Evolutionary conservation across 371 early-diverging fungal genomes (phyloP).

Genomic region (Zychaea mexicana): DNA sequence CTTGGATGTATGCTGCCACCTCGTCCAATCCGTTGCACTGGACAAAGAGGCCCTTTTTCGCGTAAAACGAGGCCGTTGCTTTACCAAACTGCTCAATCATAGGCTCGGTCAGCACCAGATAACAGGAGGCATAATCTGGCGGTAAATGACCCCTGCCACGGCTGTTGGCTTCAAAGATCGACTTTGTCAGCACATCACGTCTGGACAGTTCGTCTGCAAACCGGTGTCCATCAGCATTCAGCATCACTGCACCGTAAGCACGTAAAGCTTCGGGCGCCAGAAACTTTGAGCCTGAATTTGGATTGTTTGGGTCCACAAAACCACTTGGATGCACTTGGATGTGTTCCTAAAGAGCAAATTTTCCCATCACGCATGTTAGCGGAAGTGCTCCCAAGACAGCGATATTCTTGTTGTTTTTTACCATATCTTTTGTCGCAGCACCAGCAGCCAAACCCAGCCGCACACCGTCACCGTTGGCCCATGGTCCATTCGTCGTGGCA

Average conservation of each 20-base stretch:
- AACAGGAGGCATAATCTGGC: slow-evolving; percentile 27
- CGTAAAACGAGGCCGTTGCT: slow-evolving; percentile 65
- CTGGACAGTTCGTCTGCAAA: slow-evolving; percentile 75
- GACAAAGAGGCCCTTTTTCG: slow-evolving; percentile 59
- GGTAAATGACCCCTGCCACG: not conserved
- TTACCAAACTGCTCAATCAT: slow-evolving; percentile 57
- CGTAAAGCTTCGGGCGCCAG: slow-evolving; percentile 86
- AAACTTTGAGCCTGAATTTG: slow-evolving; percentile 61
- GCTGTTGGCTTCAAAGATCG: slow-evolving; percentile 35
- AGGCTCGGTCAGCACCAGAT: slow-evolving; percentile 57
- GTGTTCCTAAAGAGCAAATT: too few relatives aligned
- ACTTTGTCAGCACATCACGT: slow-evolving; percentile 60
- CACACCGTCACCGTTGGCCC: slow-evolving; percentile 85
- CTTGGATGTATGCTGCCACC: slow-evolving; percentile 61
- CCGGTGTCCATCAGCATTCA: slow-evolving; percentile 68
- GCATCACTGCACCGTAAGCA: slow-evolving; percentile 76
- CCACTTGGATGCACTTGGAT: slow-evolving; percentile 90
- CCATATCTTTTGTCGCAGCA: slow-evolving; percentile 77
- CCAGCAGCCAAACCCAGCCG: slow-evolving; percentile 65
- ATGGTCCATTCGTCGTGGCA: slow-evolving; percentile 85
- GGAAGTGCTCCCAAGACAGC: not conserved
- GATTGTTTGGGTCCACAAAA: slow-evolving; percentile 73
- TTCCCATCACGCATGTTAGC: too few relatives aligned
- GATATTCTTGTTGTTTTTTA: slow-evolving; percentile 21
- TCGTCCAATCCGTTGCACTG: slow-evolving; percentile 47